Conservation (phyloP, 2,329 filamentous ascomycete species). For the Colletotrichum paranaense region DNA sequence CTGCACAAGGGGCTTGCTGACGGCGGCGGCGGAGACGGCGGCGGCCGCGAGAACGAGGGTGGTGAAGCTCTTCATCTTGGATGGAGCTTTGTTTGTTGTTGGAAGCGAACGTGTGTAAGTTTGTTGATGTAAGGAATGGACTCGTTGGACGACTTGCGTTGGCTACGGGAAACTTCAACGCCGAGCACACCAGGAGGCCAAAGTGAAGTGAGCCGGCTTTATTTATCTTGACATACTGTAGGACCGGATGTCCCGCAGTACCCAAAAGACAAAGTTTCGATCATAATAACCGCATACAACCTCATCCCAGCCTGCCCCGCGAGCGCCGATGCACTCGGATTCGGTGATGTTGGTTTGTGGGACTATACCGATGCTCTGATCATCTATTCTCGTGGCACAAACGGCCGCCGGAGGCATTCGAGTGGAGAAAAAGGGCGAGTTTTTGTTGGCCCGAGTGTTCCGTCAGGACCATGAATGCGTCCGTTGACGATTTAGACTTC, state of each 20-base stretch:
- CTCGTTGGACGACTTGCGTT: background rate
- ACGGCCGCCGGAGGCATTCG: background rate
- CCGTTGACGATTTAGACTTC: conserved; percentile 16
- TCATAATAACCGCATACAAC: background rate
- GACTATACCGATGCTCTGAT: background rate
- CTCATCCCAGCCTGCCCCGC: background rate
- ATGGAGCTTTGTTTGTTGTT: background rate
- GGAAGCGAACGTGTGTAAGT: conserved; percentile 10
- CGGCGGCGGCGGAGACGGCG: conserved; percentile 15
- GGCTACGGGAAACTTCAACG: background rate
- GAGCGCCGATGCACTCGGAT: background rate
- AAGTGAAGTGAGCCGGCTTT: background rate
- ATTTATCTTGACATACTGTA: conserved; percentile 8
- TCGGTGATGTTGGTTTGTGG: conserved; percentile 7
- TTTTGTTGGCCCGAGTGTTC: conserved; percentile 12
- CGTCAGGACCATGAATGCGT: background rate
- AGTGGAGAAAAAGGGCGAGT: background rate
- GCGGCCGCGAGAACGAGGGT: conserved; percentile 15
- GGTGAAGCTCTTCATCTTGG: conserved; percentile 31
- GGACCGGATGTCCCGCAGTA: background rate
- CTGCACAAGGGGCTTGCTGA: background rate
- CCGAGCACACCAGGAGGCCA: rapidly evolving
- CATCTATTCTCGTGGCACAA: background rate
- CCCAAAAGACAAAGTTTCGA: background rate
- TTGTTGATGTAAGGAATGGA: background rate